Evolutionary conservation across 2,329 filamentous ascomycete genomes (phyloP), one percentile per base, ranked within the genome.

Genomic region (Arachnopeziza araneosa): DNA sequence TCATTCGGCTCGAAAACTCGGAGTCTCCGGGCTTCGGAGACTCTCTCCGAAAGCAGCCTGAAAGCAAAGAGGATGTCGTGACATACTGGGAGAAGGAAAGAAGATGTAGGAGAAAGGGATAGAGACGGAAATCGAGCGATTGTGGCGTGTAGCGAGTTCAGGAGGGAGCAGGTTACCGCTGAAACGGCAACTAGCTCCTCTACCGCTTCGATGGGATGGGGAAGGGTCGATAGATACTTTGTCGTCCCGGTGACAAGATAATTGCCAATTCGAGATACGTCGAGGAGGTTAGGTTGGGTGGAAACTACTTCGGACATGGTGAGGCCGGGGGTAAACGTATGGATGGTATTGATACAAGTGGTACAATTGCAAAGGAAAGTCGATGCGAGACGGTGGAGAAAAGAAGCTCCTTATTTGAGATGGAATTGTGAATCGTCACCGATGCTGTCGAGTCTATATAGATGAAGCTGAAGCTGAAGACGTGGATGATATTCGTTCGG

Each of bases 1-100:
- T 62, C 56, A 55, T 61, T 65, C 1, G 59, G 59, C 26, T 63
- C 56, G 32, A 65, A 65, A n/a, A 63, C 59, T 22, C 55, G 56
- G 55, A 57, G 53, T 5, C 44, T n/a, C 50, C 57, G 59, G 12
- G 63, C 61, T 36, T 61, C 57, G 24, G 57, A 24, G 12, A 65
- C 63, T 21, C 23, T 24, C 17, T 50, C 26, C 5, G 32, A 51
- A 1, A 65, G 36, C 36, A 56, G 52, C 5, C 24, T 50, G 50
- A 63, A 61, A 1, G 59, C 59, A 23, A 53, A 58, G 8, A 55
- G 23, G 23, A 65, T 55, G 36, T 65, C 63, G 23, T 62, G 61
- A 50, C 57, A 58, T 2, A 65, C 57, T n/a, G 58, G 59, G 2
- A n/a, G 44, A 7, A 65, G 44, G 32, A 65, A 65, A 1, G 57